Base-by-base conservation (phyloP, 495 filamentous ascomycete species). In the Hypoxylon lienhwacheense region DNA sequence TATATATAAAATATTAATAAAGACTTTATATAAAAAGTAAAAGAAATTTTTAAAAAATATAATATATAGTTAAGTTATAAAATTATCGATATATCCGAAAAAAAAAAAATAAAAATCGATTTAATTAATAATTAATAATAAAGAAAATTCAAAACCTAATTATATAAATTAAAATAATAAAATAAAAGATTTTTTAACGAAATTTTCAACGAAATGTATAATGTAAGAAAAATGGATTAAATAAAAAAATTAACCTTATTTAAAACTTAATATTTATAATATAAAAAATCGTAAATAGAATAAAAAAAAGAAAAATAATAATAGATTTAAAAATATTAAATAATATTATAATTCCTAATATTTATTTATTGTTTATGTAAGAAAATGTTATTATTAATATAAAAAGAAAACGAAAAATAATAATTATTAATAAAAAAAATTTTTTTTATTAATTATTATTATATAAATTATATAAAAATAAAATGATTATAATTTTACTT, bases 391-490 rank as follows among this genome's bases (percentile, higher is more conserved):
- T 46, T 3, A 5, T 6, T 1, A 46, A 24, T 33, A 20, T 46
- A 1, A 5, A 12, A 12, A 29, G 42, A 6, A 21, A 22, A 1
- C 21, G 22, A 33, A n/a, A 2, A 2, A 12, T 33, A 1, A 21
- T 7, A 2, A 8, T 33, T 11, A 15, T 46, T 4, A 29, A 46
- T 22, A 29, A n/a, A 4, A n/a, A n/a, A n/a, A n/a, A n/a, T n/a
- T n/a, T n/a, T n/a, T n/a, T n/a, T n/a, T n/a, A 51, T 12, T 36
- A 51, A 7, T 15, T 51, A n/a, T 36, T 35, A 3, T 15, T 49
- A 0, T 19, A 14, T 3, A 1, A 6, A 19, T 1, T 14, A 8
- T 36, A 50, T 17, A 19, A 19, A 11, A 16, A 44, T 15, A 1
- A 40, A 4, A 53, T 53, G 49, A 15, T 19, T 1, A 12, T 53